Evolutionary conservation across 2,329 filamentous ascomycete genomes (phyloP).

Genomic region (Arthrobotrys sphaeroides): DNA sequence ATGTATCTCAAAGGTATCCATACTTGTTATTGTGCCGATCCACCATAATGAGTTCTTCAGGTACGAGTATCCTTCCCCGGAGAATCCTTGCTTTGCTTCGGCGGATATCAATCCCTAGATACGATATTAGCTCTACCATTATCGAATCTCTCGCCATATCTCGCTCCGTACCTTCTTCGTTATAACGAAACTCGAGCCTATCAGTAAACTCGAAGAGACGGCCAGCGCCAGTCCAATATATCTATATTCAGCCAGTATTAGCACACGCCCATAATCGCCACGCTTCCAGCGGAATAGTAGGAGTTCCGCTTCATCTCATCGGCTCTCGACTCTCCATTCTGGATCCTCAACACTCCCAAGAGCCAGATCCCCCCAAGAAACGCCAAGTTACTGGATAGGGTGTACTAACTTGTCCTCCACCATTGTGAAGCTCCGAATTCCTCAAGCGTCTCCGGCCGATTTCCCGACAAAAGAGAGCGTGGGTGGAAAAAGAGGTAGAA

Average conservation of each 20-base stretch:
- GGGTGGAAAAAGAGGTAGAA: conserved; percentile 3
- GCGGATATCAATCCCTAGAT: conserved; percentile 85
- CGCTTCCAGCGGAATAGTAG: background rate
- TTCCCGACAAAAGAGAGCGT: background rate
- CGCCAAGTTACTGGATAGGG: conserved; percentile 1
- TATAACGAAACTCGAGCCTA: conserved; percentile 98
- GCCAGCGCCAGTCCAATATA: conserved; percentile 80
- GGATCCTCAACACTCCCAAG: background rate
- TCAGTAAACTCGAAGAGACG: conserved; percentile 77
- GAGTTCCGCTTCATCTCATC: background rate
- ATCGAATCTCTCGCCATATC: background rate
- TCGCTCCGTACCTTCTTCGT: conserved; percentile 83
- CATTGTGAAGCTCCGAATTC: conserved; percentile 58
- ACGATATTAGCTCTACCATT: conserved; percentile 29
- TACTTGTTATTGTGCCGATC: conserved; percentile 90
- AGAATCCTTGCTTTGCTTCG: conserved; percentile 90
- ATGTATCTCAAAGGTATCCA: conserved; percentile 58
- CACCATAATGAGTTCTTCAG: conserved; percentile 96
- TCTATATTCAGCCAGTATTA: conserved; percentile 62
- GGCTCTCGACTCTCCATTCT: background rate
- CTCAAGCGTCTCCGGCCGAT: conserved; percentile 4
- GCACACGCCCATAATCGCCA: background rate
- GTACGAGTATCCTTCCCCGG: conserved; percentile 95
- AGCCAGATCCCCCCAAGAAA: conserved; percentile 6
- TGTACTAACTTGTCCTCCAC: conserved; percentile 64